Conservation (phyloP, 202 grass and related monocot species). For the Saccharum hybrid region DNA sequence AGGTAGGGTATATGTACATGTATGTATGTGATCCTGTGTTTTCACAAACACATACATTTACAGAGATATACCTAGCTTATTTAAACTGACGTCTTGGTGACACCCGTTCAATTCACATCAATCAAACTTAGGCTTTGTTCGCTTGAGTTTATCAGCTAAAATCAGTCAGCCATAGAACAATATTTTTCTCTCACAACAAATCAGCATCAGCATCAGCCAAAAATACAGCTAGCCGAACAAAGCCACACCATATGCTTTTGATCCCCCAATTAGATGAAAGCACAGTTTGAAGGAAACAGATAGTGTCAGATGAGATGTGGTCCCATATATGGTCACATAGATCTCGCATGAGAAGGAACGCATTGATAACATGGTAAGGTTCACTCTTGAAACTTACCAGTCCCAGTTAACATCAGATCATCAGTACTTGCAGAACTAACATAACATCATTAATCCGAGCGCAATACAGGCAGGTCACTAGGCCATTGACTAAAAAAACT, state of each 20-base stretch:
- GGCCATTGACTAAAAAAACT: not conserved
- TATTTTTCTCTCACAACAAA: too few species aligned
- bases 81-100: not conserved
- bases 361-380: slow-evolving; percentile 14
- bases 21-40: too few species aligned
- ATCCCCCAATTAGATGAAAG: slow-evolving; percentile 9
- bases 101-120: not conserved
- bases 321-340: slow-evolving; percentile 20
- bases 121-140: not conserved
- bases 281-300: slow-evolving; percentile 13
- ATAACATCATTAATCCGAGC: slow-evolving; percentile 4
- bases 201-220: too few species aligned
- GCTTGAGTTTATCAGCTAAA: too few species aligned
- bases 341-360: slow-evolving; percentile 32
- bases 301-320: not conserved
- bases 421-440: slow-evolving; percentile 4
- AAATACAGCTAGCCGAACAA: too few species aligned
- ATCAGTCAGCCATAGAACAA: too few species aligned
- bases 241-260: not conserved
- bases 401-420: not conserved
- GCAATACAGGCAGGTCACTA: slow-evolving; percentile 23
- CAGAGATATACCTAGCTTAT: not conserved
- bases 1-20: too few species aligned
- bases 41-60: not conserved
- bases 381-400: not conserved